Evolutionary conservation across 192 early-diverging fungal genomes (phyloP).

Genomic region (Coemansia sp.): DNA sequence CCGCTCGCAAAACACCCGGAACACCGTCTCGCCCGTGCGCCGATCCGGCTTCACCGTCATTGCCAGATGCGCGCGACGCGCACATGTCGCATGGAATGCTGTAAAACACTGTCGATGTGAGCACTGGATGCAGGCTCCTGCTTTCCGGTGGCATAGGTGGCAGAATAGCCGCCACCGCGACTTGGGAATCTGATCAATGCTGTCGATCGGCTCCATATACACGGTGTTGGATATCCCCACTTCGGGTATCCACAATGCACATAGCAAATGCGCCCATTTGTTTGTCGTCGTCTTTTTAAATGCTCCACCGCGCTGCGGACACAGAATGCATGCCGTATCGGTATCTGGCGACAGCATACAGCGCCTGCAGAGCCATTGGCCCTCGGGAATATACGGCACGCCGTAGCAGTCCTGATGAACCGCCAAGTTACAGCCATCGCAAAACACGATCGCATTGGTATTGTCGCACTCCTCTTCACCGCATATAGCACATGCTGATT

Average conservation of each 20-base stretch:
- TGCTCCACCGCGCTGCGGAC: slow-evolving; percentile 90
- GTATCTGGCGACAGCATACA: slow-evolving; percentile 95
- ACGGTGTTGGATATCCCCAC: slow-evolving; percentile 80
- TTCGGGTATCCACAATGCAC: slow-evolving; percentile 98
- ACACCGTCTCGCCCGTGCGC: slow-evolving; percentile 60
- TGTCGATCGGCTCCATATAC: slow-evolving; percentile 98
- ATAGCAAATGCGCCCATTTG: slow-evolving; percentile 94
- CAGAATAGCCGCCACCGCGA: slow-evolving; percentile 86
- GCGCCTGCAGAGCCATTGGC: slow-evolving; percentile 97
- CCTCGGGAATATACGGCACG: slow-evolving; percentile 97
- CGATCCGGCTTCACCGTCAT: slow-evolving; percentile 75
- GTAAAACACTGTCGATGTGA: slow-evolving; percentile 82
- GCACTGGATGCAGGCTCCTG: slow-evolving; percentile 96
- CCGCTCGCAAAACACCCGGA: slow-evolving; percentile 83
- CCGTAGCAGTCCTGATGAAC: slow-evolving; percentile 99
- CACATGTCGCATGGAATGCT: slow-evolving; percentile 94
- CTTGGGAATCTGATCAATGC: slow-evolving; percentile 83
- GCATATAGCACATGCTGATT: slow-evolving; percentile 90
- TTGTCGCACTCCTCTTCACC: slow-evolving; percentile 99
- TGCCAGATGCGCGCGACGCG: slow-evolving; percentile 77
- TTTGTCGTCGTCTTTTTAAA: slow-evolving; percentile 93
- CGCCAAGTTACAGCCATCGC: slow-evolving; percentile 98
- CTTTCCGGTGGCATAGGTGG: slow-evolving; percentile 77
- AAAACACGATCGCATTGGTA: slow-evolving; percentile 98
- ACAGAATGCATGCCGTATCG: slow-evolving; percentile 85